Conservation (phyloP, 352 stramenopile genomes). For the Phytopythium vexans region DNA sequence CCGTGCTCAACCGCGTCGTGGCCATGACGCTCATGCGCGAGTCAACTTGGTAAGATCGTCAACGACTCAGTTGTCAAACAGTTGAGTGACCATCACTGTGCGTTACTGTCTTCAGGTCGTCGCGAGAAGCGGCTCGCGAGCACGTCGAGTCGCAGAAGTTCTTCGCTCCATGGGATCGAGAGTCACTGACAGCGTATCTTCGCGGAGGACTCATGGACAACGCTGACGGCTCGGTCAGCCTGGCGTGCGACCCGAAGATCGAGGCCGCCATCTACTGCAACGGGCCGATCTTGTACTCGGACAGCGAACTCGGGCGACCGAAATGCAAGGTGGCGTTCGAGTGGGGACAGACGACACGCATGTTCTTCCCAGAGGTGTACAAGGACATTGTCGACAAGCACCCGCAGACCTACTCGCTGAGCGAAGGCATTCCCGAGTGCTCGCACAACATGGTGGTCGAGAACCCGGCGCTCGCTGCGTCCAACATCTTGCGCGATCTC, state of each 20-base stretch:
- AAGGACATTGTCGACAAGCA: conserved; percentile 13
- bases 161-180: conserved; percentile 23
- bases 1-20: conserved; percentile 18
- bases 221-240: conserved; percentile 7
- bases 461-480: conserved; percentile 19
- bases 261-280: conserved; percentile 25
- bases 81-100: neutral
- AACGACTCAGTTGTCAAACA: neutral
- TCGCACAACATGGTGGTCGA: conserved; percentile 40
- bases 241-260: conserved; percentile 30
- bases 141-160: conserved; percentile 20
- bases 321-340: conserved; percentile 15
- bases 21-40: conserved; percentile 17
- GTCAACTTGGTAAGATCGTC: conserved; percentile 5
- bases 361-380: conserved; percentile 16
- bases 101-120: conserved; percentile 7
- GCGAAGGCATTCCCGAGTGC: conserved; percentile 15
- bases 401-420: conserved; percentile 26
- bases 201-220: conserved; percentile 11
- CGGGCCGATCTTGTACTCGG: conserved; percentile 16
- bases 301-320: conserved; percentile 14
- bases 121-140: conserved; percentile 14
- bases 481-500: conserved; percentile 15
- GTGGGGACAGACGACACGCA: conserved; percentile 13
- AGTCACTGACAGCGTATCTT: conserved; percentile 20